Conservation (phyloP, 805 yeast genomes). For the Clavispora carvajalis region DNA sequence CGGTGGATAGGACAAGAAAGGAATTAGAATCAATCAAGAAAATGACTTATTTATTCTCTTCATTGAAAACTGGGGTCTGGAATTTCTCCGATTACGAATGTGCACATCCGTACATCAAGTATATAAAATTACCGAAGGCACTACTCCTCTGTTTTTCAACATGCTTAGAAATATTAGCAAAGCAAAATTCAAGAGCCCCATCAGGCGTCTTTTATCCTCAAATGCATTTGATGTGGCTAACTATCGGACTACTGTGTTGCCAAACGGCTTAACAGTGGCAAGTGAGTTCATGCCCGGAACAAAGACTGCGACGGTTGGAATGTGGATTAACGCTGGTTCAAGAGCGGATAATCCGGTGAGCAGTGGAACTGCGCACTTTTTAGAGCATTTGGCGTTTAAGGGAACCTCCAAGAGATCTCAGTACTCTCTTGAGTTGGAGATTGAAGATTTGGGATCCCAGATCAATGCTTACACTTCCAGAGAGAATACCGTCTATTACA, state of each 20-base stretch:
- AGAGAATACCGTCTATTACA: slow-evolving; percentile 95
- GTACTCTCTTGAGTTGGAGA: slow-evolving; percentile 79
- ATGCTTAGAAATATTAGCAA: not conserved
- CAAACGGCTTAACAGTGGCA: slow-evolving; percentile 95
- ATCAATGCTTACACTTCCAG: slow-evolving; percentile 98
- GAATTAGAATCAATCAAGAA: too few species aligned
- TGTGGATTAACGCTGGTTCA: slow-evolving; percentile 98
- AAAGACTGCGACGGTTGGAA: slow-evolving; percentile 94
- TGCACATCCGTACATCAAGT: slow-evolving; percentile 2
- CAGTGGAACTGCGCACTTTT: slow-evolving; percentile 93
- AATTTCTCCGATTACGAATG: not conserved
- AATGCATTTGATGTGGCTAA: slow-evolving; percentile 17
- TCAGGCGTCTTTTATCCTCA: not conserved
- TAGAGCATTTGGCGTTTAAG: slow-evolving; percentile 95
- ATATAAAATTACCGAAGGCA: not conserved
- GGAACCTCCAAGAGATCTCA: slow-evolving; percentile 85
- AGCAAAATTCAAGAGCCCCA: not conserved
- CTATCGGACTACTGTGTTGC: slow-evolving; percentile 59
- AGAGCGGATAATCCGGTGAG: slow-evolving; percentile 87
- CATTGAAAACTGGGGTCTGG: not conserved
- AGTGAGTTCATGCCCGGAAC: slow-evolving; percentile 83
- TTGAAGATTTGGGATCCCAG: slow-evolving; percentile 95
- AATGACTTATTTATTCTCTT: not conserved
- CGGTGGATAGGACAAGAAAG: too few species aligned
- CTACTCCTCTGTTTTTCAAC: not conserved